Percentiles rank a stretch among this genome's conserved stretches.
Evolutionary conservation across 176 grass and related monocot species (phyloP).

Genomic region (Microstegium vimineum): DNA sequence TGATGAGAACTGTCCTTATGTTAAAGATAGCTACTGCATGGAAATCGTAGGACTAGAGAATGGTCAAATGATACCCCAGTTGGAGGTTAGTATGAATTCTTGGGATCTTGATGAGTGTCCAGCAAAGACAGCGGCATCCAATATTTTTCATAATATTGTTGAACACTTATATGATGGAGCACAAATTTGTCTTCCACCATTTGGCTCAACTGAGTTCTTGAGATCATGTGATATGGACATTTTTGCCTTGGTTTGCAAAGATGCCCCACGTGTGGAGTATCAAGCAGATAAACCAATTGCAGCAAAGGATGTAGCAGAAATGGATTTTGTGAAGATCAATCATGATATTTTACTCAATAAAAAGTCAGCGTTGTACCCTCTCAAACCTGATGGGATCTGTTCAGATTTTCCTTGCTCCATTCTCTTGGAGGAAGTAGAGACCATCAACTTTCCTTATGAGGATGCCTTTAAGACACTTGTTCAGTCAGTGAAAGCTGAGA

Average conservation of each 20-base stretch:
- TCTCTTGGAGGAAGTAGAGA: conserved; percentile 69
- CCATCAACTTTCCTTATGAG: conserved; percentile 53
- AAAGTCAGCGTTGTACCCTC: conserved; percentile 58
- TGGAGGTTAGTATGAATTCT: conserved; percentile 56
- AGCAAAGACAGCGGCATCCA: conserved; percentile 39
- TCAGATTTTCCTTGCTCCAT: conserved; percentile 61
- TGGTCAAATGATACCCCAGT: conserved; percentile 51
- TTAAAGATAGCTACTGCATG: conserved; percentile 27
- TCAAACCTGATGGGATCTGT: conserved; percentile 56
- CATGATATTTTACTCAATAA: conserved; percentile 56
- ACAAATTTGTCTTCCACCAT: conserved; percentile 29
- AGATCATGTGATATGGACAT: conserved; percentile 50
- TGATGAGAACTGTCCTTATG: conserved; percentile 27
- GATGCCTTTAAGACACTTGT: conserved; percentile 57
- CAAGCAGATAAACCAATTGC: conserved; percentile 34
- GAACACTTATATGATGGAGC: conserved; percentile 45
- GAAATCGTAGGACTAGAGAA: conserved; percentile 27
- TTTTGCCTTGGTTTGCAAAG: conserved; percentile 51
- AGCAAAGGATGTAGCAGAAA: conserved; percentile 59
- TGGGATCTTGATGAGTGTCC: conserved; percentile 56
- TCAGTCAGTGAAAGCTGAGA: conserved; percentile 43
- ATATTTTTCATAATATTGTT: conserved; percentile 49
- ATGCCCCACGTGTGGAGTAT: conserved; percentile 33
- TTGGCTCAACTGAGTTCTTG: conserved; percentile 58
- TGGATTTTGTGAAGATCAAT: conserved; percentile 67